phyloP scores from a whole-genome alignment of 805 yeast genomes.

The Isabelozyma pseudorhagii region DNA sequence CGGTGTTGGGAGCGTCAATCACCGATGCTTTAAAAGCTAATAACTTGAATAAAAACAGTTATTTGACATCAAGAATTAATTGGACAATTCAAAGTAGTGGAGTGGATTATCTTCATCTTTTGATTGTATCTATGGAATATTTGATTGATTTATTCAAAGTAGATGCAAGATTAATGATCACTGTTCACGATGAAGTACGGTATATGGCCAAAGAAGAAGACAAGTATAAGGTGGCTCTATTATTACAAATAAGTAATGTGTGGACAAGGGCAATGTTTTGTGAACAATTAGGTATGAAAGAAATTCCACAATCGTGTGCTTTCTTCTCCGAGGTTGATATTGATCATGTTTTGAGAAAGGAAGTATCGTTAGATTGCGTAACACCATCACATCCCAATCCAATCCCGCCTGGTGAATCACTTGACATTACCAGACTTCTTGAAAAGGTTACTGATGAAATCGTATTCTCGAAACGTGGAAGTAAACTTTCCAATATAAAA shows the following conservation, averaged over 20 bases:
- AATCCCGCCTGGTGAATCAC: slow-evolving; percentile 75
- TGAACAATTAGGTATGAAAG: slow-evolving; percentile 84
- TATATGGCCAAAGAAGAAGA: slow-evolving; percentile 74
- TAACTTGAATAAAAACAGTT: slow-evolving; percentile 62
- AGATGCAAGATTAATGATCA: slow-evolving; percentile 73
- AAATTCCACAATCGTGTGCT: slow-evolving; percentile 92
- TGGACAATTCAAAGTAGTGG: slow-evolving; percentile 99
- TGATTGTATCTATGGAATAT: slow-evolving; percentile 85
- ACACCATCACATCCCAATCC: slow-evolving; percentile 81
- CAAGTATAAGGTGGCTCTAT: slow-evolving; percentile 70
- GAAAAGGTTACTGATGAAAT: slow-evolving; percentile 17
- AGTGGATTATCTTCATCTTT: slow-evolving; percentile 87
- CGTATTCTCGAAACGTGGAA: neutral
- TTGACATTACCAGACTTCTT: slow-evolving; percentile 57
- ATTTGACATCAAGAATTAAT: slow-evolving; percentile 85
- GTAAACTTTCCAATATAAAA: slow-evolving; percentile 3
- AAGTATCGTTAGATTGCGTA: slow-evolving; percentile 85
- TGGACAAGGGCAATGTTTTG: slow-evolving; percentile 98
- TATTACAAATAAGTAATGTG: slow-evolving; percentile 82
- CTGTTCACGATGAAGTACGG: slow-evolving; percentile 95
- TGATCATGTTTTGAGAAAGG: slow-evolving; percentile 85
- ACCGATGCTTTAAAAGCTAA: slow-evolving; percentile 73
- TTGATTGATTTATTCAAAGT: slow-evolving; percentile 60
- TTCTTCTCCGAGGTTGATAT: slow-evolving; percentile 93
- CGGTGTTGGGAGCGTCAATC: slow-evolving; percentile 89